These are phyloP conservation scores for Chaetomium strumarium DNA, from an alignment of 2,329 filamentous ascomycete genomes.

Conservation along the genomic window DNA sequence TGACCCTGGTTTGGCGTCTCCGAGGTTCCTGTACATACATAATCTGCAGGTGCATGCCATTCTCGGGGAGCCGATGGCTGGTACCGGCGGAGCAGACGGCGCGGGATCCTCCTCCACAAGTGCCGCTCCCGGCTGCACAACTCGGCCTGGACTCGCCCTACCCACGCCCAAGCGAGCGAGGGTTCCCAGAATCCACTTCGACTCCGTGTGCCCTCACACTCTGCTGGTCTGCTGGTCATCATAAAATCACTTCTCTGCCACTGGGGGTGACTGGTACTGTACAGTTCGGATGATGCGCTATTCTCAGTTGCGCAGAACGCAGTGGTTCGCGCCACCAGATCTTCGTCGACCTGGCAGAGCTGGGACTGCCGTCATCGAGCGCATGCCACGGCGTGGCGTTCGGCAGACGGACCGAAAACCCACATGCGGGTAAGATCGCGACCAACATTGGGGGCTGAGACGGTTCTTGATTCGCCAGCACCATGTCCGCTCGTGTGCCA, in stretches of 20 bases:
- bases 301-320: no score
- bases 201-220: conserved; percentile 1
- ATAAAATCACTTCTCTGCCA: neutral
- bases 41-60: conserved; percentile 7
- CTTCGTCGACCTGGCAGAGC: conserved; percentile 9
- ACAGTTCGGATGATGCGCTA: neutral
- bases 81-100: conserved; percentile 18
- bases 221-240: neutral
- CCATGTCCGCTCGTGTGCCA: neutral
- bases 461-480: conserved; percentile 20
- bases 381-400: neutral
- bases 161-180: conserved; percentile 10
- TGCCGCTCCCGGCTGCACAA: conserved; percentile 19
- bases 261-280: neutral
- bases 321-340: conserved; percentile 20
- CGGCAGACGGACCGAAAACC: conserved; percentile 30
- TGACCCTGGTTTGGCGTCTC: conserved; percentile 24
- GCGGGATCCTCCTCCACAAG: conserved; percentile 19
- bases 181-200: conserved; percentile 4
- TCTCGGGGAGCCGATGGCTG: conserved; percentile 9
- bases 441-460: conserved; percentile 15
- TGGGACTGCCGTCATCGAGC: conserved; percentile 11
- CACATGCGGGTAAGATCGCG: conserved; percentile 27
- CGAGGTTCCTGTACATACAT: conserved; percentile 14
- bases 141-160: conserved; percentile 3